Evolutionary conservation across 1,284 basidiomycete genomes (phyloP), one percentile per base, ranked within the genome.

Genomic region (Phenoliferia sp.): DNA sequence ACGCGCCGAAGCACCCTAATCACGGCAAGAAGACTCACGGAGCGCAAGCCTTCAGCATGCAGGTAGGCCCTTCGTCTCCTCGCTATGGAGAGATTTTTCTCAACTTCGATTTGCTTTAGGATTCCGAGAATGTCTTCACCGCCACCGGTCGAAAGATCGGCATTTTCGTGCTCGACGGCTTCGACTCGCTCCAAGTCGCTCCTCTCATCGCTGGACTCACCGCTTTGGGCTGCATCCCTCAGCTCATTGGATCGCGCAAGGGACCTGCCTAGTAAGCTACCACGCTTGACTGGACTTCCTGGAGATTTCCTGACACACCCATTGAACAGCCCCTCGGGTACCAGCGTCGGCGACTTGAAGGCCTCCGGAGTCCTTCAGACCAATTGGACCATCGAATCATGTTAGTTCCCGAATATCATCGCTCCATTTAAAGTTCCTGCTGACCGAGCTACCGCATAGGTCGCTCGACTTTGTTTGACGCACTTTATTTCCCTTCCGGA

Each of bases 401-500:
- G 62, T 58, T 3, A 33, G 57, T 58, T n/a, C 2, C 2, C 19
- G 15, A 2, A 19, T 54, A 9, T 12, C n/a, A 17, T 54, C 29
- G 15, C 9, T 28, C n/a, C 52, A 17, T 28, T 54, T 9, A 26
- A 12, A n/a, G 22, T 26, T 26, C 50, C 61, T 28, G 19, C 35
- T 59, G 32, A 61, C 59, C 9, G 5, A 19, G 17, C 10, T 31
- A 7, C 5, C 26, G 19, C 35, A 52, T 50, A 6, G 65, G 28
- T 10, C 63, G 67, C 87, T 89, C 88, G 56, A 92, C 90, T 0
- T 76, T 88, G 77, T 93, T 90, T 73, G 90, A 92, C 77, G 88
- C 88, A 0, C 71, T 92, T 68, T 83, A 89, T 74, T 85, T 92
- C 73, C 69, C 73, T 2, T 67, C 69, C 31, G 72, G 74, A 12